phyloP scores from a whole-genome alignment of 148 eudicot genomes.

The Tetragonia tetragonoides region DNA sequence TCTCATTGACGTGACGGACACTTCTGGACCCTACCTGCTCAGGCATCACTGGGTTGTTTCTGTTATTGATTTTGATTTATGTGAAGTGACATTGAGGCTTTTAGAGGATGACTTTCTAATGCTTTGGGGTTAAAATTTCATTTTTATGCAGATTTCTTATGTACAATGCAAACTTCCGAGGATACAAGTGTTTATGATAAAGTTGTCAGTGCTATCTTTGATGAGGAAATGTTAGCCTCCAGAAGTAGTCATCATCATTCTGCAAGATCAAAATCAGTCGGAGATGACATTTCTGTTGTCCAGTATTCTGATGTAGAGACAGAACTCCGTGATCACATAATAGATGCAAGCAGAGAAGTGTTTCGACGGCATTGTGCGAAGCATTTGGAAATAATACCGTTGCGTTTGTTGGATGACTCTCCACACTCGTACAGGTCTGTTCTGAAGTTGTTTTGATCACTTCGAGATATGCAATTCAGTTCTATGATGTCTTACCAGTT shows the following conservation, averaged over 20 bases:
- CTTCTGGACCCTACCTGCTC: too few relatives aligned
- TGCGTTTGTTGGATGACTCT: slow-evolving; percentile 64
- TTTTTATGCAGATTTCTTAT: slow-evolving; percentile 54
- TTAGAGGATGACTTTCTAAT: neutral
- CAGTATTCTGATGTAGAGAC: slow-evolving; percentile 63
- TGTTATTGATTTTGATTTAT: neutral
- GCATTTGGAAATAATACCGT: slow-evolving; percentile 70
- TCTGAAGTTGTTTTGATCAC: slow-evolving; percentile 8
- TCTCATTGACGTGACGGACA: too few relatives aligned
- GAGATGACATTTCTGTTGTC: slow-evolving; percentile 45
- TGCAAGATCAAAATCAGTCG: slow-evolving; percentile 49
- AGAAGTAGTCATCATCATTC: slow-evolving; percentile 45
- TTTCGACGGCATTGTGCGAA: slow-evolving; percentile 79
- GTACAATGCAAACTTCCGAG: slow-evolving; percentile 88
- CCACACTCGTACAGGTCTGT: slow-evolving; percentile 53
- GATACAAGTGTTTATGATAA: slow-evolving; percentile 84
- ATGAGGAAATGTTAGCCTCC: slow-evolving; percentile 58
- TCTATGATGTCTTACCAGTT: slow-evolving; percentile 5
- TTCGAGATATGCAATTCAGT: neutral
- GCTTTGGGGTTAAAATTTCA: slow-evolving; percentile 9
- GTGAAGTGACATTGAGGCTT: neutral
- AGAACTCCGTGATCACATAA: slow-evolving; percentile 64
- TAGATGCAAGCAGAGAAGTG: slow-evolving; percentile 54
- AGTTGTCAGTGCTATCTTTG: slow-evolving; percentile 78
- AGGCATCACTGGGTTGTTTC: too few relatives aligned